Percentiles rank a stretch among this genome's conserved stretches.
Evolutionary conservation across 2,329 filamentous ascomycete species (phyloP).

Genomic region (Colletotrichum sp.): DNA sequence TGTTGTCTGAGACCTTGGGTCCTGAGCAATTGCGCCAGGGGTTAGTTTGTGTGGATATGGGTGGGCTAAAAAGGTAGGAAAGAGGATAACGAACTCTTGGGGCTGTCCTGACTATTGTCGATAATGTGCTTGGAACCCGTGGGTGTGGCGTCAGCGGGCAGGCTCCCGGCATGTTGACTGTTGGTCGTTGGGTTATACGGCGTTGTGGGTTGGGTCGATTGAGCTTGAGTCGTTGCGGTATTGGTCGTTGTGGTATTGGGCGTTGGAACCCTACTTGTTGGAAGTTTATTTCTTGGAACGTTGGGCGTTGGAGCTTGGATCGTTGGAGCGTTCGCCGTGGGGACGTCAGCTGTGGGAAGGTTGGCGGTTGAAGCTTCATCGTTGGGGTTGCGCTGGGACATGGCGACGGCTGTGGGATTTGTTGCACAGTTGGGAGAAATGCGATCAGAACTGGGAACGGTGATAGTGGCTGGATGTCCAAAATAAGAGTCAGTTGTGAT

Average conservation of each 20-base stretch:
- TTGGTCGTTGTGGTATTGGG: background rate
- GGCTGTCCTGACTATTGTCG: background rate
- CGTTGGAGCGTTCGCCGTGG: too few relatives aligned
- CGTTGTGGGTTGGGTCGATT: too few relatives aligned
- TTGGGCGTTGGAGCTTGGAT: too few relatives aligned
- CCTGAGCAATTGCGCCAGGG: background rate
- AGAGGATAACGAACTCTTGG: background rate
- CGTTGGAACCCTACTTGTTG: too few relatives aligned
- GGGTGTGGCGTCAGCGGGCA: background rate
- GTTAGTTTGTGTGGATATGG: background rate
- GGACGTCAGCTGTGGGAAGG: background rate
- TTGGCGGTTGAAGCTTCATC: background rate
- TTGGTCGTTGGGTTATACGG: background rate
- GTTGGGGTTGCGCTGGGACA: background rate
- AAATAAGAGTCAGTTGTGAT: background rate
- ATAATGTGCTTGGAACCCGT: background rate
- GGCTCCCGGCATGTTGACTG: background rate
- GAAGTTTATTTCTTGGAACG: too few relatives aligned
- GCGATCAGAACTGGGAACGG: background rate
- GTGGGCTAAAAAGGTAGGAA: background rate
- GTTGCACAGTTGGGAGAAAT: background rate
- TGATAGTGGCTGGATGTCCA: background rate
- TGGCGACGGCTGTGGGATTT: background rate
- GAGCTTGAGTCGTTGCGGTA: too few relatives aligned
- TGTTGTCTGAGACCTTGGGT: background rate